Evolutionary conservation across 768 basidiomycete genomes (phyloP).

Genomic region (Mycena alexandri): DNA sequence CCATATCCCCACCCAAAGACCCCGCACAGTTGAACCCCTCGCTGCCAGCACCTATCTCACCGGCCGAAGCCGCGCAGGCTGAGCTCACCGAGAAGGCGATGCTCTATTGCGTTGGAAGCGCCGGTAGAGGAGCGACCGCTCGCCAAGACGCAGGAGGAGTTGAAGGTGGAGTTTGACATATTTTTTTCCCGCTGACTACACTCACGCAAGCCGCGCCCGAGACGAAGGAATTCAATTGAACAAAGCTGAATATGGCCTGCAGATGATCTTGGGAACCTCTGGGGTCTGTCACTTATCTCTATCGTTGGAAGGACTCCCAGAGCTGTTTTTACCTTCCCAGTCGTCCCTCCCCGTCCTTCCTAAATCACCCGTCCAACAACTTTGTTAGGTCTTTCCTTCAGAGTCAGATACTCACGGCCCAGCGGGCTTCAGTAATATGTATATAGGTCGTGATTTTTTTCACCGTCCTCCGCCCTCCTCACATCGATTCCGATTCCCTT

Average conservation of each 20-base stretch:
- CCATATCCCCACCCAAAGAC: too few relatives aligned
- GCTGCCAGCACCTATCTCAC: constrained; percentile 12
- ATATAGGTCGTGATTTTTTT: too few relatives aligned
- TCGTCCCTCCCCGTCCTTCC: constrained; percentile 34
- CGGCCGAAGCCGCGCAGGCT: constrained; percentile 53
- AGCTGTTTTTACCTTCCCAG: too few relatives aligned
- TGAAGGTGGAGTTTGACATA: constrained; percentile 75
- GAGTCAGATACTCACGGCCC: constrained; percentile 41
- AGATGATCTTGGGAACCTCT: too few relatives aligned
- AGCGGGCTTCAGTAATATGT: constrained; percentile 41
- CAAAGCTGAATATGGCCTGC: too few relatives aligned
- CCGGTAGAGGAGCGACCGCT: constrained; percentile 89
- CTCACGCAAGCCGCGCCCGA: too few relatives aligned
- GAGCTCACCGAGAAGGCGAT: constrained; percentile 66
- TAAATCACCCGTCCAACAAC: constrained; percentile 46
- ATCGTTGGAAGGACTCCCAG: too few relatives aligned
- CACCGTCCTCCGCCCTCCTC: too few relatives aligned
- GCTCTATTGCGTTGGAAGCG: constrained; percentile 80
- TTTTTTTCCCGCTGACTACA: too few relatives aligned
- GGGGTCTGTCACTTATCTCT: too few relatives aligned
- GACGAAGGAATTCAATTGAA: too few relatives aligned
- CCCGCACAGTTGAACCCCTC: constrained; percentile 25
- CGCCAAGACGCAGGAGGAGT: constrained; percentile 87
- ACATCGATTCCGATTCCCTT: too few relatives aligned
- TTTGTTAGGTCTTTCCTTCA: constrained; percentile 50